phyloP scores from a whole-genome alignment of 768 basidiomycete genomes.

The Zangia roseola region DNA sequence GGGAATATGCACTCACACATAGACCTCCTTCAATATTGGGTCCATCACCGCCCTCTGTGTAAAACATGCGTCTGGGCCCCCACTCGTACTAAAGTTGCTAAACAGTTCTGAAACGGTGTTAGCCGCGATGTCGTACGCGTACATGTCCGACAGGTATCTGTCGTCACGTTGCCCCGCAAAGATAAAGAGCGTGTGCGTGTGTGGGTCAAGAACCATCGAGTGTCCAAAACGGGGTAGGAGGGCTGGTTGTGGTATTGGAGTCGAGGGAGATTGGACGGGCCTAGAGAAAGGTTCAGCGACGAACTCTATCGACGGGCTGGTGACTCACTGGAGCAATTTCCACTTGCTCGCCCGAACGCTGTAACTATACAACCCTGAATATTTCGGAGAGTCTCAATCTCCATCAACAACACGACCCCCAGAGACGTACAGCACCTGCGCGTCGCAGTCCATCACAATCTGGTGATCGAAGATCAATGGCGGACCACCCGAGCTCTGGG shows the following conservation, averaged over 20 bases:
- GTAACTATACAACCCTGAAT: slow-evolving; percentile 74
- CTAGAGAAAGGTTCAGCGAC: slow-evolving; percentile 2
- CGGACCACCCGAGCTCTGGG: slow-evolving; percentile 63
- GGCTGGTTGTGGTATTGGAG: slow-evolving; percentile 32
- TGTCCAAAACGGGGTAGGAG: slow-evolving; percentile 71
- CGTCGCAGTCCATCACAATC: slow-evolving; percentile 71
- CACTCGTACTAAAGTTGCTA: slow-evolving; percentile 55
- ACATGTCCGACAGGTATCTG: slow-evolving; percentile 73
- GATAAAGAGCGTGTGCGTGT: slow-evolving; percentile 58
- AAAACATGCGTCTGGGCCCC: slow-evolving; percentile 72
- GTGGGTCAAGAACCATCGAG: slow-evolving; percentile 79
- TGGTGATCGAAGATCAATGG: slow-evolving; percentile 78
- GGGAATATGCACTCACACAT: slow-evolving; percentile 52
- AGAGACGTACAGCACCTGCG: slow-evolving; percentile 71
- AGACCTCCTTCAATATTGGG: slow-evolving; percentile 59
- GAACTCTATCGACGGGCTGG: not conserved
- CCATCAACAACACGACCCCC: slow-evolving; percentile 74
- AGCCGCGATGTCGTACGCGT: slow-evolving; percentile 60
- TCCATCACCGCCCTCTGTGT: slow-evolving; percentile 76
- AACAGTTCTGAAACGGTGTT: slow-evolving; percentile 61
- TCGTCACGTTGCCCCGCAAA: slow-evolving; percentile 74
- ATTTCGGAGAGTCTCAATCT: slow-evolving; percentile 57
- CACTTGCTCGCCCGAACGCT: slow-evolving; percentile 64
- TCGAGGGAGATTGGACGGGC: slow-evolving; percentile 16
- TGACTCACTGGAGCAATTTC: slow-evolving; percentile 65